Conservation (phyloP, 2,329 filamentous ascomycete genomes). For the Colletotrichum brevisporum region DNA sequence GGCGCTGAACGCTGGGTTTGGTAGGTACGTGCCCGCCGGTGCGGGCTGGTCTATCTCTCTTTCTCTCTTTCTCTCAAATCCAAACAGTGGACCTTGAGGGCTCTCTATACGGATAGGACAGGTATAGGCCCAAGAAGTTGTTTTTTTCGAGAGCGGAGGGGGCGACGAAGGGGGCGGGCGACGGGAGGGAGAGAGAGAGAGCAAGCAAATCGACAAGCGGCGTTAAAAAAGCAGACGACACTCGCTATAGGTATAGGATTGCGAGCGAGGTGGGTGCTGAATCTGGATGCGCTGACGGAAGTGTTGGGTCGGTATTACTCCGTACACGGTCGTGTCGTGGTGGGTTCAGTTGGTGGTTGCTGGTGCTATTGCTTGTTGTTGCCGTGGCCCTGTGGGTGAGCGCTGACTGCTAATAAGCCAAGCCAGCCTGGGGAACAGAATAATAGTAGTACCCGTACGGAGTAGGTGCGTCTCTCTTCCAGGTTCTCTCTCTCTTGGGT, state of each 20-base stretch:
- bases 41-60: slow-evolving; percentile 2
- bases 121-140: slow-evolving; percentile 1
- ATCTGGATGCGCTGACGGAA: no score
- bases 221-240: background rate
- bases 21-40: slow-evolving; percentile 35
- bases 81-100: slow-evolving; percentile 28
- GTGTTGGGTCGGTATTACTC: background rate
- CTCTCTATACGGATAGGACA: background rate
- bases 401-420: no score
- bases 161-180: slow-evolving; percentile 10
- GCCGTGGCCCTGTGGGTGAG: no score
- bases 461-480: slow-evolving; percentile 22
- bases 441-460: background rate
- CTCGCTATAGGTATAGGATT: no score
- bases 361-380: no score
- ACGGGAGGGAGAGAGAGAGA: background rate
- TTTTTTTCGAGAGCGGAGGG: slow-evolving; percentile 22
- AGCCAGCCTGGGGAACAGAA: no score
- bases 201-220: background rate
- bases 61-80: slow-evolving; percentile 24
- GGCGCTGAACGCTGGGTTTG: slow-evolving; percentile 28
- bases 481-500: background rate
- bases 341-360: background rate
- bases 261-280: background rate
- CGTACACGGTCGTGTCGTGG: background rate